These are phyloP conservation scores for Piper betle DNA, from an alignment of 164 flowering plant genomes.

Conservation along the genomic window DNA sequence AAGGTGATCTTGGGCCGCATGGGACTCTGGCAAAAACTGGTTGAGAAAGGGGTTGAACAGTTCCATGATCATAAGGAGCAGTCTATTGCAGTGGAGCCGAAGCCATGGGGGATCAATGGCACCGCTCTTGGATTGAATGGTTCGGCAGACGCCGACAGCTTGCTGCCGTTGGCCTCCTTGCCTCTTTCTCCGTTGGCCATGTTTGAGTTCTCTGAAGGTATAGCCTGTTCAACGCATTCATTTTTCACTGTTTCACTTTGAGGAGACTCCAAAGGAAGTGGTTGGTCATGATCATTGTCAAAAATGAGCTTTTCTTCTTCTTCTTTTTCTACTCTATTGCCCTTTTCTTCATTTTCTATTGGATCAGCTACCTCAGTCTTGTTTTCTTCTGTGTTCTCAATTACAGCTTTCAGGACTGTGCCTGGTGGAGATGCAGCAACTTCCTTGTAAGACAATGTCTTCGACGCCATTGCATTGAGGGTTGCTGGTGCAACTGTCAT, in stretches of 20 bases:
- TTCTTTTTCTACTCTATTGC: slow-evolving; percentile 19
- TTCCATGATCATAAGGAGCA: slow-evolving; percentile 38
- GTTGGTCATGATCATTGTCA: slow-evolving; percentile 14
- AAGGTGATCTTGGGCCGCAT: slow-evolving; percentile 65
- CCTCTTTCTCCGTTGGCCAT: slow-evolving; percentile 17
- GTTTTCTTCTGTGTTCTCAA: slow-evolving; percentile 33
- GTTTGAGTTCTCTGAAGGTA: slow-evolving; percentile 14
- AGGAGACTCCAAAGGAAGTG: slow-evolving; percentile 1
- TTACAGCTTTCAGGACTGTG: slow-evolving; percentile 43
- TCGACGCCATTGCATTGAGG: slow-evolving; percentile 42
- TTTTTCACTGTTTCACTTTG: slow-evolving; percentile 11
- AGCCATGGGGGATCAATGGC: slow-evolving; percentile 20
- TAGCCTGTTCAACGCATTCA: slow-evolving; percentile 8
- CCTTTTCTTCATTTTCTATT: slow-evolving; percentile 13
- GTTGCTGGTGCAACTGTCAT: slow-evolving; percentile 16
- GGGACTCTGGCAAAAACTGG: slow-evolving; percentile 50
- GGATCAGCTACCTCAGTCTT: slow-evolving; percentile 19
- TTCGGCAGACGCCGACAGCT: slow-evolving; percentile 83
- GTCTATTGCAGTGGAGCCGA: slow-evolving; percentile 25
- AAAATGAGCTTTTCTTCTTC: slow-evolving; percentile 15
- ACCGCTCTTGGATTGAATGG: slow-evolving; percentile 62
- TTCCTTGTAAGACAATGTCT: slow-evolving; percentile 74
- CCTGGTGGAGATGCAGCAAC: slow-evolving; percentile 86
- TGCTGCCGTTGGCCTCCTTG: slow-evolving; percentile 42
- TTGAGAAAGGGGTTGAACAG: slow-evolving; percentile 23